Conservation (phyloP, 2,329 filamentous ascomycete genomes). For the Chaetothyriales sp. region DNA sequence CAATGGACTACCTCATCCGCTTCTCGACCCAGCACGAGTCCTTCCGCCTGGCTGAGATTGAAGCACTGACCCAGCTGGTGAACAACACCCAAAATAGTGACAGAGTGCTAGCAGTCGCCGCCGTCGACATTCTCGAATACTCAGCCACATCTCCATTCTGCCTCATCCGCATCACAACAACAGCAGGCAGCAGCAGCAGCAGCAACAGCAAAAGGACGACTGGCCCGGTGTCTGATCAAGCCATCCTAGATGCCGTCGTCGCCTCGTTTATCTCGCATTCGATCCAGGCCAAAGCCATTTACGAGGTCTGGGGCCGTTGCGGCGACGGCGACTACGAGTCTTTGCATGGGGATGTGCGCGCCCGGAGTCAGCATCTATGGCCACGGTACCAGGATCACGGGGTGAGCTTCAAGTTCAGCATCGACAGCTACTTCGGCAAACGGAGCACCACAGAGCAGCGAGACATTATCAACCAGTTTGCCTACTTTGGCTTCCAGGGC, state of each 20-base stretch:
- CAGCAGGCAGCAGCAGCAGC: too few relatives aligned
- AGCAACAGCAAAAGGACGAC: too few relatives aligned
- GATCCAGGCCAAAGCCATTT: conserved; percentile 67
- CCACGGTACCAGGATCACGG: conserved; percentile 38
- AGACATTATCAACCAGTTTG: conserved; percentile 68
- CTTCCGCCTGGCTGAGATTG: conserved; percentile 74
- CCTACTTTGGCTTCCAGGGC: conserved; percentile 62
- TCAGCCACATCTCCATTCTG: conserved; percentile 67
- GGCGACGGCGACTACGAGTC: conserved; percentile 45
- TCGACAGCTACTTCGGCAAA: conserved; percentile 70
- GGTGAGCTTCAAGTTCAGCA: conserved; percentile 55
- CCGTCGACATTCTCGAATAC: conserved; percentile 62
- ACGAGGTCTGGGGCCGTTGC: conserved; percentile 89
- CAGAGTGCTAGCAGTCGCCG: conserved; percentile 29
- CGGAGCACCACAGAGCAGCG: conserved; percentile 48
- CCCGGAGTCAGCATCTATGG: conserved; percentile 51
- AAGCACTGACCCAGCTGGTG: conserved; percentile 55
- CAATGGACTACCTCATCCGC: conserved; percentile 67
- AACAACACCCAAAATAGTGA: background rate
- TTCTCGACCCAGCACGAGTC: conserved; percentile 80
- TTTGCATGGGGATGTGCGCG: conserved; percentile 51
- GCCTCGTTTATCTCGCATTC: conserved; percentile 55
- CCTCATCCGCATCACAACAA: conserved; percentile 53
- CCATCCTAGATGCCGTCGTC: conserved; percentile 43
- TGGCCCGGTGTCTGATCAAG: background rate